Base-by-base conservation (phyloP, 768 basidiomycete species). In the Hirschioporus abietinus region DNA sequence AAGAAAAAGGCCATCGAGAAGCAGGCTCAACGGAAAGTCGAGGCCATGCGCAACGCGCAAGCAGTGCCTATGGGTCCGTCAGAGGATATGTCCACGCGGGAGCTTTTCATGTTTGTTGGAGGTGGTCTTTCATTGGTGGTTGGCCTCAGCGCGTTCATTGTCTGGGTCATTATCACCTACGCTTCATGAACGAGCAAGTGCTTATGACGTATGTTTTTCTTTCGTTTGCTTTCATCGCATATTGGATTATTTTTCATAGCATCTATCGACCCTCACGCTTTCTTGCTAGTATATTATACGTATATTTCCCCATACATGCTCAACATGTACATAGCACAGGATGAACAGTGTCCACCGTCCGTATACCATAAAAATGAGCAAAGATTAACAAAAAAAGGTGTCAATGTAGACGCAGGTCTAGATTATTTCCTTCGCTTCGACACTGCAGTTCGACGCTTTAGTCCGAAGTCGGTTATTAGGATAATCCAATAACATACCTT, bases 1-100 rank as follows among this genome's bases (percentile, higher is more conserved):
- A 78, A 86, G 69, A 75, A 81, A 69, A 76, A 78, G 60, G 30
- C 17, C 3, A 61, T 61, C 25, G 60, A 61, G 24, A 61, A 24
- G 23, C 60, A 34, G 15, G 42, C 42, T 20, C 12, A 15, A 10
- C 42, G 42, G 42, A 52, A 52, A 52, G 30, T 61, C 60, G 60
- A 61, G 60, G 60, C 24, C 25, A 6, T 61, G 60, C 30, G 60
- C 30, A 34, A 52, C 12, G 25, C 60, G 18, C 60, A 25, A 23
- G 60, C 30, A 17, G 60, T 61, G 4, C 60, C 60, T 12, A 24
- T 61, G 60, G 60, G 60, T 17, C 30, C 60, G 2, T 12, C 25
- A 23, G 58, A 68, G 61, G 65, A 66, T n/a, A 62, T 57, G 27
- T 60, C 66, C 30, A 64, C 67, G 9, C 65, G 64, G 61, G 64